A percentile compares a stretch with the other conserved stretches of the same genome.
Evolutionary conservation across 495 filamentous ascomycete species (phyloP).

Genomic region (Tricharina praecox): DNA sequence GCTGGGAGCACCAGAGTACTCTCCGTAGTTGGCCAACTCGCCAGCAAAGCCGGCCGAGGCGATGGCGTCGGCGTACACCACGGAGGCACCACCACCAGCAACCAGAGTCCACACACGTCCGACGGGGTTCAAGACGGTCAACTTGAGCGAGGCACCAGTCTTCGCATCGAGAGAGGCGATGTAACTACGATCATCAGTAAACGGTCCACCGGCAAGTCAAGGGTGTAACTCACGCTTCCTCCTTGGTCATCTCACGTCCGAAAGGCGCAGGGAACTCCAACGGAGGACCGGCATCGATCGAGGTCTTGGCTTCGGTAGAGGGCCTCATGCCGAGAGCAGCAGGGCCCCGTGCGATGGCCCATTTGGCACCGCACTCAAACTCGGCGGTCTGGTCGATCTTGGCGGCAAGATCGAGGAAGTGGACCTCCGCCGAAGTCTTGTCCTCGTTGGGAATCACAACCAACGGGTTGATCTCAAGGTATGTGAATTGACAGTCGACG

Average conservation of each 20-base stretch:
- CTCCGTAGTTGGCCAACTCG: conserved; percentile 97
- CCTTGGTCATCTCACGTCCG: conserved; percentile 92
- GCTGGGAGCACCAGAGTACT: conserved; percentile 96
- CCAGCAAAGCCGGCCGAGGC: conserved; percentile 87
- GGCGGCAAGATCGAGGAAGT: conserved; percentile 96
- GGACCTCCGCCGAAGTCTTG: conserved; percentile 77
- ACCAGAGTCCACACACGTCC: conserved; percentile 97
- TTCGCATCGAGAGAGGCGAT: conserved; percentile 97
- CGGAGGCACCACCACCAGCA: conserved; percentile 96
- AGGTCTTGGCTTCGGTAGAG: conserved; percentile 53
- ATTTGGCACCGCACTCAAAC: conserved; percentile 98
- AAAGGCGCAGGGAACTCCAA: conserved; percentile 99
- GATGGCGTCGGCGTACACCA: conserved; percentile 98
- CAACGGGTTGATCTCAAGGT: conserved; percentile 98
- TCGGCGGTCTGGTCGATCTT: conserved; percentile 99
- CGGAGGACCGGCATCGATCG: conserved; percentile 87
- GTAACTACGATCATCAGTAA: conserved; percentile 34
- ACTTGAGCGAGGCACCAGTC: conserved; percentile 95
- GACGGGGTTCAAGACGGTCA: conserved; percentile 80
- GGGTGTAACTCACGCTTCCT: conserved; percentile 48
- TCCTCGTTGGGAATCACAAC: conserved; percentile 93
- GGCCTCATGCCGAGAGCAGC: conserved; percentile 64
- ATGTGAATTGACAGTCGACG: conserved; percentile 99
- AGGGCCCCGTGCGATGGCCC: conserved; percentile 84
- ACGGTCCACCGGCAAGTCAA: neutral